phyloP scores from a whole-genome alignment of 352 stramenopile species.

The Globisporangium nagaii region DNA sequence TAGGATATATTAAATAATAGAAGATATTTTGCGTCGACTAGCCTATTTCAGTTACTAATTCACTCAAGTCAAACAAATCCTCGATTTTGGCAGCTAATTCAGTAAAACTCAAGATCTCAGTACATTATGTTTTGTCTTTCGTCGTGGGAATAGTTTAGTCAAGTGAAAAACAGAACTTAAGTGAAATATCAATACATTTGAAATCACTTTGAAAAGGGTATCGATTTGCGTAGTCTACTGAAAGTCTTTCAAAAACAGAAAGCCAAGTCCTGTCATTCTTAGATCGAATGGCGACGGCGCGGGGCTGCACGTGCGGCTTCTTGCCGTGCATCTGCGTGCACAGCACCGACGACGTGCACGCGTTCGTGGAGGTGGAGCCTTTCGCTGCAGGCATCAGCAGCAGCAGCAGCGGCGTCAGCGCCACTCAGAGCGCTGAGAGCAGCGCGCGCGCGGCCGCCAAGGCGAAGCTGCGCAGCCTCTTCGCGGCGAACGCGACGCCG shows the following conservation, averaged over 20 bases:
- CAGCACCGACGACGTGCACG: slow-evolving; percentile 16
- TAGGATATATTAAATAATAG: no score
- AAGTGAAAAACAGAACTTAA: no score
- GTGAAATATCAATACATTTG: no score
- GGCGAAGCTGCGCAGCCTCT: slow-evolving; percentile 44
- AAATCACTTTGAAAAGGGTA: no score
- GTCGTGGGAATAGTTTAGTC: no score
- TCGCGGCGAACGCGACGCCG: slow-evolving; percentile 46
- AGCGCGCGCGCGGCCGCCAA: slow-evolving; percentile 10
- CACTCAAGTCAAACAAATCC: no score
- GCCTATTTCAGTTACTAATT: no score
- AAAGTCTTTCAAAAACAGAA: background rate
- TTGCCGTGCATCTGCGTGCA: slow-evolving; percentile 72
- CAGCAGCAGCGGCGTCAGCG: background rate
- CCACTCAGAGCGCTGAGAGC: background rate
- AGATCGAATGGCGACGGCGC: slow-evolving; percentile 10
- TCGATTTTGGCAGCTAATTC: no score
- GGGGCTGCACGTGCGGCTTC: slow-evolving; percentile 48
- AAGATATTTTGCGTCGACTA: no score
- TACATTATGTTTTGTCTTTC: no score
- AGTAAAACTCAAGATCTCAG: no score
- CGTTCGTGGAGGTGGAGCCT: background rate
- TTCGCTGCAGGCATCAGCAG: background rate
- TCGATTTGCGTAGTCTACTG: no score
- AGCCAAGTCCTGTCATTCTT: background rate